Evolutionary conservation across 306 rosid species (phyloP), one percentile per base, ranked within the genome.

Genomic region (Prunus mume): DNA sequence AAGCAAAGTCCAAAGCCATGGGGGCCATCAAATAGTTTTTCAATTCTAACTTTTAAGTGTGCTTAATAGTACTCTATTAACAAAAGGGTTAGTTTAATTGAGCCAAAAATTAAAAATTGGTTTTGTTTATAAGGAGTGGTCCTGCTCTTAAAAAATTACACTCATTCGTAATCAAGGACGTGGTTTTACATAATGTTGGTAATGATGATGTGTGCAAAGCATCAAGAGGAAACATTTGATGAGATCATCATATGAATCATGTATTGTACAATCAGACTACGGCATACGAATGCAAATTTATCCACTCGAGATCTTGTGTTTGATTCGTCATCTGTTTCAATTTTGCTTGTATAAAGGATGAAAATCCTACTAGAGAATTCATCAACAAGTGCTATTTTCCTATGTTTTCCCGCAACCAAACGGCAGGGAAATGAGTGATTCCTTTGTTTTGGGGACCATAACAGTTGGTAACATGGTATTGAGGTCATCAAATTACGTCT

Each of bases 141-240:
- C 75, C 65, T 69, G 73, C 73, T 17, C 8, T 27, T 32, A 9
- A 50, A 70, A 52, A 52, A 28, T 52, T 52, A 19, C 19, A 5
- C n/a, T 27, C 12, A 17, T 8, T 69, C 73, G 46, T 51, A 52
- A 52, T 71, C 75, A n/a, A n/a, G 4, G 47, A 71, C 63, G 75
- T 69, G 18, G 45, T 17, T 50, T 27, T 13, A 34, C 41, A 10
- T 68, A 22, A 43, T 12, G 6, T 43, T 4, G 46, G 10, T 41
- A 20, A 43, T 50, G 14, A 30, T 12, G 14, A 6, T 67, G 5
- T 11, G 27, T n/a, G 27, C 62, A 28, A 71, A 30, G 13, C 30
- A 19, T 11, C 4, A 70, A 17, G 43, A 47, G 38, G 15, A 47
- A 22, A 10, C 1, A 27, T 45, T 68, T 24, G 38, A 68, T 13